Base-by-base conservation (phyloP, 2,329 filamentous ascomycete species). In the Aphanocladium album region DNA sequence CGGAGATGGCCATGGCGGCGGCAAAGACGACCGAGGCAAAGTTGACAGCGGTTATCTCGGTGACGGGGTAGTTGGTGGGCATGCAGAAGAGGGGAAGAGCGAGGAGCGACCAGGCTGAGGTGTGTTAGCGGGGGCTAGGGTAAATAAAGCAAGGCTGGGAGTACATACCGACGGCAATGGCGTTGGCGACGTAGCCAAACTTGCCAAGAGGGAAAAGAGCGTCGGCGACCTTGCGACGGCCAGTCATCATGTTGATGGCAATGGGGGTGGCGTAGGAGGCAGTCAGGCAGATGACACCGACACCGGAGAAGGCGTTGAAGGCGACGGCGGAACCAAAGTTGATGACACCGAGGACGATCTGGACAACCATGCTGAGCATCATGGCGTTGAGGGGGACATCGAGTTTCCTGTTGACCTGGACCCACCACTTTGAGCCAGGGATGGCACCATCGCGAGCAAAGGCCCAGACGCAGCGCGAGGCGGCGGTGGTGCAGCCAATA, bases 1-100 rank as follows among this genome's bases (percentile, higher is more conserved):
- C 80, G 1, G 88, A 83, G 61, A 90, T 80, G 43, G 77, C 53
- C 59, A 83, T 80, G 63, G 89, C 87, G 5, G 79, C 86, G 27
- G 88, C 82, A 66, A 91, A 90, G n/a, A 91, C 88, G 37, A 86
- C 88, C 16, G 85, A 85, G 1, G 88, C 88, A 72, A 90, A 91
- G 79, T 91, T 91, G 79, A 90, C 87, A 43, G 77, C 80, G 19
- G 74, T 70, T 33, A 69, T 25, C 6, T 80, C 73, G 0, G 79
- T 81, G 43, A 89, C 85, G 6, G 85, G 85, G n/a, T 89, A 75
- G 47, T 74, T 73, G 0, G 84, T 81, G 0, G 87, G 88, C 85
- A 89, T 89, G 73, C 85, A 91, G 79, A 91, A 91, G 17, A 91
- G 81, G 1, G 88, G 87, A 57, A 90, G 83, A 39, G 86, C 87